These are phyloP conservation scores for Zelonia costaricensis DNA, from an alignment of 208 protist genomes.

Conservation along the genomic window DNA sequence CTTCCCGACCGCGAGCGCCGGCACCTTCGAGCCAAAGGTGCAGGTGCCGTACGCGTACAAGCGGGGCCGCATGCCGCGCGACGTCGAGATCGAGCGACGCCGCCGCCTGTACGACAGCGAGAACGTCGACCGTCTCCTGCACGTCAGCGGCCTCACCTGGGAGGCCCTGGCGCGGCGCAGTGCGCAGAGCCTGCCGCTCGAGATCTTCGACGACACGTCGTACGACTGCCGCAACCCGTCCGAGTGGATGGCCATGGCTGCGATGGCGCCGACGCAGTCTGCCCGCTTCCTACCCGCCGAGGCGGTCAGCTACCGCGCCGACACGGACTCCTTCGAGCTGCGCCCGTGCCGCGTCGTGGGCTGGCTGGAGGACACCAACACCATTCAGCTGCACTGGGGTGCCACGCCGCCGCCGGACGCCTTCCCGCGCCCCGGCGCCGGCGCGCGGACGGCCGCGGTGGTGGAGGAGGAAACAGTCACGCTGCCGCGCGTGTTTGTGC, in stretches of 20 bases:
- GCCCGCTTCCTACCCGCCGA: conserved; percentile 85
- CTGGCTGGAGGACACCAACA: conserved; percentile 75
- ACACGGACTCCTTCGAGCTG: conserved; percentile 48
- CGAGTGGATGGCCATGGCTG: conserved; percentile 92
- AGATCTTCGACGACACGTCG: conserved; percentile 96
- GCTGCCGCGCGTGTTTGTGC: conserved; percentile 87
- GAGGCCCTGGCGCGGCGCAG: conserved; percentile 60
- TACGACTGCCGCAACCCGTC: conserved; percentile 91
- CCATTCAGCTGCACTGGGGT: conserved; percentile 75
- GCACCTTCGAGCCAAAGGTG: conserved; percentile 96
- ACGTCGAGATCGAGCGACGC: conserved; percentile 95
- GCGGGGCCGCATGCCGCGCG: conserved; percentile 89
- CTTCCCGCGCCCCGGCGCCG: not conserved
- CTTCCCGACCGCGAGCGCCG: conserved; percentile 74
- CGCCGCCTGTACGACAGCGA: conserved; percentile 92
- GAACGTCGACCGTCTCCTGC: conserved; percentile 77
- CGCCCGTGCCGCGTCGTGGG: conserved; percentile 84
- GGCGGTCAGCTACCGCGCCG: conserved; percentile 52
- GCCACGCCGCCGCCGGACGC: conserved; percentile 10
- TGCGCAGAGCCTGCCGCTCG: conserved; percentile 83
- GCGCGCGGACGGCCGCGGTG: not conserved
- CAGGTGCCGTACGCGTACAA: conserved; percentile 92
- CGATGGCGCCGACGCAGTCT: conserved; percentile 25
- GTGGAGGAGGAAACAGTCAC: conserved; percentile 5
- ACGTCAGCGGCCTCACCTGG: conserved; percentile 69